Percentiles rank a stretch among this genome's conserved stretches.
Conservation (phyloP, 805 yeast genomes). For the Phaffomyces opuntiae region DNA sequence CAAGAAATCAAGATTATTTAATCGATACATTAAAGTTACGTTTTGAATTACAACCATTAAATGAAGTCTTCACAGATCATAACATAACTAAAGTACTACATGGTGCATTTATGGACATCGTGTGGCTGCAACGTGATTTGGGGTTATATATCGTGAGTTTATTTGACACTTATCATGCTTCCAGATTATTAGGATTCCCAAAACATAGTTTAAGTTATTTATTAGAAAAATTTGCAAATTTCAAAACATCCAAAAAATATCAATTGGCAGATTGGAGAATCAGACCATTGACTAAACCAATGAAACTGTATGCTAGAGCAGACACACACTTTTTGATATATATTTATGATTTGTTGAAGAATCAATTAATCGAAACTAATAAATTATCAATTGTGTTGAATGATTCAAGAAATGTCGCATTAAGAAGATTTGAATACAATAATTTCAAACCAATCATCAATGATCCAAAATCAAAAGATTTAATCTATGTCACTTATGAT, state of each 20-base stretch:
- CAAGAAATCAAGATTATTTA: constrained; percentile 74
- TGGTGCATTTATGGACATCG: constrained; percentile 95
- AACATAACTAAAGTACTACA: constrained; percentile 80
- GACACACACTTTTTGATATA: constrained; percentile 89
- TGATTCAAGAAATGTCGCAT: constrained; percentile 75
- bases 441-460: constrained; percentile 42
- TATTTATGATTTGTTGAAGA: constrained; percentile 69
- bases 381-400: constrained; percentile 56
- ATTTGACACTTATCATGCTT: constrained; percentile 91
- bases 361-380: constrained; percentile 45
- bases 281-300: constrained; percentile 70
- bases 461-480: constrained; percentile 10
- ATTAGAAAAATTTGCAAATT: constrained; percentile 71
- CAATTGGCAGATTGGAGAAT: constrained; percentile 96
- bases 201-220: constrained; percentile 79
- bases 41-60: constrained; percentile 59
- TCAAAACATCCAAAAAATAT: constrained; percentile 87
- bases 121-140: constrained; percentile 93
- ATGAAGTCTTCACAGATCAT: constrained; percentile 77
- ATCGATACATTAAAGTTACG: constrained; percentile 79
- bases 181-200: constrained; percentile 71
- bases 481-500: constrained; percentile 44
- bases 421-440: constrained; percentile 74
- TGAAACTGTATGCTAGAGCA: constrained; percentile 84
- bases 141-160: constrained; percentile 85